Base-by-base conservation (phyloP, 495 filamentous ascomycete species). In the Trichoderma reesei region DNA sequence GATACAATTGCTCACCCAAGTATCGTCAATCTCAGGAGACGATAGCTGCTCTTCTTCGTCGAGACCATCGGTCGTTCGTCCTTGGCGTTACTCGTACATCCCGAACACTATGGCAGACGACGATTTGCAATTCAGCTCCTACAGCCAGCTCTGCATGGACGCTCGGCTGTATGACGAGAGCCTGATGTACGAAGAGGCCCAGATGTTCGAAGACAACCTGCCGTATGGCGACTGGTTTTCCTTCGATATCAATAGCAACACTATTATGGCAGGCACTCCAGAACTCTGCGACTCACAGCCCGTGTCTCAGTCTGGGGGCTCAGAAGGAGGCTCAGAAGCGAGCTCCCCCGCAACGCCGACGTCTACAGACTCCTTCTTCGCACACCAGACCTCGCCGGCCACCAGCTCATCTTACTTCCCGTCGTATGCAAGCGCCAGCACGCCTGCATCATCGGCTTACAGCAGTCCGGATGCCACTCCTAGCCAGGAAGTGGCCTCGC, bases 231-330 rank as follows among this genome's bases (percentile, higher is more conserved):
- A 34, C 51, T 56, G 51, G 51, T 56, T 56, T 16, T 31, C 51
- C 1, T 56, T 18, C 26, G 51, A n/a, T 26, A 10, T 33, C 10
- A 56, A 56, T 10, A 20, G 16, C 51, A 33, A 56, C 51, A 56
- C 9, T 33, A 33, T 10, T 20, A 56, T 56, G 8, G 11, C 51
- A 56, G 51, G 34, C 13, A 14, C 20, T 14, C 9, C 51, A 3
- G 51, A 56, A 34, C 11, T 34, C 51, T 56, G 51, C 59, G 59
- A 41, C 18, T 61, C 59, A 26, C 59, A 61, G 59, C 59, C 59
- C 5, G 36, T 61, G n/a, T 61, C 59, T 38, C 6, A 13, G 36
- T 61, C 39, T 31, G 39, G 59, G 14, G 33, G 59, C 11, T 61
- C 59, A 18, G 36, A 31, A 9, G 34, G 59, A 3, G 14, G 59